Evolutionary conservation across 176 grass and related monocot species (phyloP), one percentile per base, ranked within the genome.

Genomic region (Cenchrus fungigraminus): DNA sequence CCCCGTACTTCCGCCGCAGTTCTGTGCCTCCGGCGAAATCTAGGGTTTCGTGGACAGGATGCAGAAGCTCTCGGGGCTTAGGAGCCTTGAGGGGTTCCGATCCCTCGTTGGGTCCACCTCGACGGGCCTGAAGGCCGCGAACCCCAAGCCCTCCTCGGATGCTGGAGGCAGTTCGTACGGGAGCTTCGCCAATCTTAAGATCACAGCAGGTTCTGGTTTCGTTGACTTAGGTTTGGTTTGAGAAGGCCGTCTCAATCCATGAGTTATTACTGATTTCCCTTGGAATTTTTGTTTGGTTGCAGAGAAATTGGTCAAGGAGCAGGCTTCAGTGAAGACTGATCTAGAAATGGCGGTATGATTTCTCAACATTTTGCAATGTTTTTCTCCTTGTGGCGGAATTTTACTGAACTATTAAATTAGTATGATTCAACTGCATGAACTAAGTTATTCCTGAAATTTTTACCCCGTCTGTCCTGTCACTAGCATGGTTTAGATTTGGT

Each of bases 241-340:
- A 58, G 51, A 70, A 72, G 88, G 9, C 32, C 37, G 34, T 12
- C 17, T 56, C 56, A 57, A 49, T 86, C 77, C 68, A 25, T 73
- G 64, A n/a, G 65, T 32, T 83, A 53, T 57, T 52, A 46, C 71
- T 77, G 85, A 88, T 86, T 91, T 80, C 9, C 5, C 54, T 63
- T 43, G 45, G 71, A 76, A 34, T 65, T 37, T 68, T 42, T 64
- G 68, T 64, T 86, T 86, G 73, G 46, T 89, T 85, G 71, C 86
- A 98, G 96, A 98, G 87, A 95, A 91, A 78, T 79, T 94, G 88
- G 89, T 98, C 60, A 95, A 95, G 85, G 91, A 94, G 71, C 96
- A 95, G 89, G 93, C 91, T 79, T 95, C 93, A 4, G 84, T 93
- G 84, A 95, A 98, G 89, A 95, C 87, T 79, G 93, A 98, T 84